Evolutionary conservation across 2,329 filamentous ascomycete species (phyloP), one percentile per base, ranked within the genome.

Genomic region (Aspergillus spinulosporus): DNA sequence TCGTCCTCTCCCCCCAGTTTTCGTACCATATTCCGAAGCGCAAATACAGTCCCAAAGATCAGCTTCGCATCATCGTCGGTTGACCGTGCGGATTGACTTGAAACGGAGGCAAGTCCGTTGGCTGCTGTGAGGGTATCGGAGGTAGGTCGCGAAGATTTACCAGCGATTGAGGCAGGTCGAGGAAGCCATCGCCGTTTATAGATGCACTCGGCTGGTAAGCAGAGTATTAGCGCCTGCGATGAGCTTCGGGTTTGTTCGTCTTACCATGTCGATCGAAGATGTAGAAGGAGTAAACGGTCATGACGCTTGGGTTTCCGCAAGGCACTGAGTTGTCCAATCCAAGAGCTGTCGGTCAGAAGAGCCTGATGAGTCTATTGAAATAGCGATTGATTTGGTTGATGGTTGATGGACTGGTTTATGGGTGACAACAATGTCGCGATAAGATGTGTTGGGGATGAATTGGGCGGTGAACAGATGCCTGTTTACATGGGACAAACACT

Each of bases 221-320:
- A 36, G 12, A 45, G 9, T 31, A 32, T 57, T 53, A 49, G 45
- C 15, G 39, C 15, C 4, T 12, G 49, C 15, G 5, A 14, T n/a
- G 8, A 29, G 4, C 2, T 5, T 5, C 8, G 52, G 37, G 7
- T 21, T 52, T 44, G 26, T 46, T 39, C 15, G 28, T 47, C 39
- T 71, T 82, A 97, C 94, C 96, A 77, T 99, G 94, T 64, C 94
- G 88, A 78, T 99, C 94, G 74, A 99, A 99, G 72, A 99, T 97
- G 82, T 96, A 96, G 78, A 99, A 96, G 58, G 92, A 92, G 78
- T 95, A 97, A 75, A 97, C 89, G 59, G 89, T 87, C 94, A 99
- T 97, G 71, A 66, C 79, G 60, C 31, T 45, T 14, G 42, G 42
- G 11, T 39, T 39, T 31, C 31, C 12, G 28, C 29, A 15, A 8